Base-by-base conservation (phyloP, 306 rosid genomes). In the Cicer bijugum region DNA sequence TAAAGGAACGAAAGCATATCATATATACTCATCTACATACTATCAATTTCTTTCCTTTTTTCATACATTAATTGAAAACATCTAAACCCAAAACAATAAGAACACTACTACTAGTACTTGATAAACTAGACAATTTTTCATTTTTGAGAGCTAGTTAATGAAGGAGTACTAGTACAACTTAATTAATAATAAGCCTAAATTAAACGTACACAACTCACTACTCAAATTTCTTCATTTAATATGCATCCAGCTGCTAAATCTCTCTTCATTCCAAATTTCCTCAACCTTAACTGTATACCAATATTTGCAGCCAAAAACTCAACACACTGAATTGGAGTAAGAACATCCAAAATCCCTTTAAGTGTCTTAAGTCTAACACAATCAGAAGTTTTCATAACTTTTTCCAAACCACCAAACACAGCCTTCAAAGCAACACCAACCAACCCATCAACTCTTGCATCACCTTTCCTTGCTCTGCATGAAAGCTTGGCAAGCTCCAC, bases 291-390 rank as follows among this genome's bases (percentile, higher is more conserved):
- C 67, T 80, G 90, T 59, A 74, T 33, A 74, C 72, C 72, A 3
- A 85, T 77, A 60, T 47, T 39, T 0, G 87, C 80, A 9, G 90
- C 90, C 84, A 88, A 71, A 74, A 89, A 90, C 12, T 85, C 72
- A 17, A 92, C 89, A 62, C 85, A 14, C 86, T 92, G 96, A 79
- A 82, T 69, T 37, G 96, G 97, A 1, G 0, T 80, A 8, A 92
- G 83, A 85, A 82, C 10, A 43, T 92, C 97, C 82, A 88, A 23
- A 33, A 90, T 59, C 4, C 86, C 92, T 37, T 88, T 92, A 10
- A 92, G 45, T 10, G 94, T 70, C 81, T 85, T 88, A 44, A 90
- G 82, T 60, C 97, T 85, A 52, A 83, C 93, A 63, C 96, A 88
- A 78, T 92, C 96, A 0, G 96, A 90, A 51, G 81, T 86, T 83